Conservation (phyloP, 306 rosid species). For the Sicyos edulis region DNA sequence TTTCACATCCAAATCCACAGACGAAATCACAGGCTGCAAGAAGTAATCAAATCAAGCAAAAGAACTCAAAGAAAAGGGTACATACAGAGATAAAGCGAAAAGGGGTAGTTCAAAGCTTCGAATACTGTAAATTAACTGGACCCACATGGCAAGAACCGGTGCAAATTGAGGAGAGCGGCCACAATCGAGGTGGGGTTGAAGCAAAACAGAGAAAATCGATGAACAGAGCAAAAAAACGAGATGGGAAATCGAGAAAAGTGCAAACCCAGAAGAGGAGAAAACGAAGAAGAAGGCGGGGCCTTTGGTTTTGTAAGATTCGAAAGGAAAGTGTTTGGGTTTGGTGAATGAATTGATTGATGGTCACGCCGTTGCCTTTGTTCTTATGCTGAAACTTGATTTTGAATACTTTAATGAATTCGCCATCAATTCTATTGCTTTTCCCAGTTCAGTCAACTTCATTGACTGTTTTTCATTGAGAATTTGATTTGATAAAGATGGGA, state of each 20-base stretch:
- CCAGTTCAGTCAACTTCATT: background rate
- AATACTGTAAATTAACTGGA: background rate
- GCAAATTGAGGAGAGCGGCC: background rate
- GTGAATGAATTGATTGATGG: background rate
- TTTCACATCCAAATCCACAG: too few relatives aligned
- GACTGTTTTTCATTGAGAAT: background rate
- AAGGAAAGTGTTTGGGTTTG: background rate
- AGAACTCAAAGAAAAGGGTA: background rate
- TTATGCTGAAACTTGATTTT: background rate
- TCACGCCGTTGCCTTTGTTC: conserved; percentile 12
- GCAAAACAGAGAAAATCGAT: background rate
- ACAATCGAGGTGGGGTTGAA: conserved; percentile 3
- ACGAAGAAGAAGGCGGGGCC: too few relatives aligned
- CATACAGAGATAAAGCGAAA: background rate
- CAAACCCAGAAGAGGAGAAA: too few relatives aligned
- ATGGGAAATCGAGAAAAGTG: too few relatives aligned
- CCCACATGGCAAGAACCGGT: background rate
- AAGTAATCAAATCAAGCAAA: conserved; percentile 8
- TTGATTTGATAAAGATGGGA: background rate
- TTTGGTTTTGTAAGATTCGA: background rate
- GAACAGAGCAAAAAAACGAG: background rate
- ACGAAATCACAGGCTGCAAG: background rate
- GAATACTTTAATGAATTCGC: conserved; percentile 7
- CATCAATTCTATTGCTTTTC: background rate
- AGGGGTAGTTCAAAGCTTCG: background rate